A percentile compares a stretch with the other conserved stretches of the same genome.
These are phyloP conservation scores for Obba rivulosa DNA, from an alignment of 768 basidiomycete species.

Conservation along the genomic window DNA sequence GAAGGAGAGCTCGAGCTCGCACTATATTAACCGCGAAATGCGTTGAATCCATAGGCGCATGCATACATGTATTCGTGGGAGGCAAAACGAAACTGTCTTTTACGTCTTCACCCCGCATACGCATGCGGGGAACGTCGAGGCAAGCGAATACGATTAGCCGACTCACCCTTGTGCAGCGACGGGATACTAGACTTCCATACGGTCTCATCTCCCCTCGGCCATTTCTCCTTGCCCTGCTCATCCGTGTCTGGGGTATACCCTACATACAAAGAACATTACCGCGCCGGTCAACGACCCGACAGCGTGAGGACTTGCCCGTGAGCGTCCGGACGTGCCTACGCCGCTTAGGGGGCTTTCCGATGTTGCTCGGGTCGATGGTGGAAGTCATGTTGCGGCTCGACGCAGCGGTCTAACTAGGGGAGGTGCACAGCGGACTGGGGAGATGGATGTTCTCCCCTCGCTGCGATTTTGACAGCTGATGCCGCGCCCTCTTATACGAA, in stretches of 20 bases:
- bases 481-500: too few relatives aligned
- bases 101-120: too few relatives aligned
- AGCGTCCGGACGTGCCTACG: constrained; percentile 57
- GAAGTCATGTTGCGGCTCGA: constrained; percentile 19
- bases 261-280: constrained; percentile 20
- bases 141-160: neutral
- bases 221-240: constrained; percentile 72
- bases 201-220: constrained; percentile 77
- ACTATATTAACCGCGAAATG: too few relatives aligned
- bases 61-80: neutral
- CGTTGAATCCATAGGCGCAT: neutral
- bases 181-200: constrained; percentile 65
- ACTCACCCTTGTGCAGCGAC: constrained; percentile 49
- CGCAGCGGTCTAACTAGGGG: too few relatives aligned
- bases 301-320: constrained; percentile 19
- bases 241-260: constrained; percentile 79
- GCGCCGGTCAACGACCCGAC: too few relatives aligned
- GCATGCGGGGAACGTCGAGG: too few relatives aligned
- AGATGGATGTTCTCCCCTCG: neutral
- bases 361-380: constrained; percentile 18
- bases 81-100: neutral
- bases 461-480: neutral
- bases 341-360: constrained; percentile 31
- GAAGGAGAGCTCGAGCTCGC: too few relatives aligned
- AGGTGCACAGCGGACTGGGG: neutral